Evolutionary conservation across 306 rosid genomes (phyloP).

Genomic region (Parietaria judaica): DNA sequence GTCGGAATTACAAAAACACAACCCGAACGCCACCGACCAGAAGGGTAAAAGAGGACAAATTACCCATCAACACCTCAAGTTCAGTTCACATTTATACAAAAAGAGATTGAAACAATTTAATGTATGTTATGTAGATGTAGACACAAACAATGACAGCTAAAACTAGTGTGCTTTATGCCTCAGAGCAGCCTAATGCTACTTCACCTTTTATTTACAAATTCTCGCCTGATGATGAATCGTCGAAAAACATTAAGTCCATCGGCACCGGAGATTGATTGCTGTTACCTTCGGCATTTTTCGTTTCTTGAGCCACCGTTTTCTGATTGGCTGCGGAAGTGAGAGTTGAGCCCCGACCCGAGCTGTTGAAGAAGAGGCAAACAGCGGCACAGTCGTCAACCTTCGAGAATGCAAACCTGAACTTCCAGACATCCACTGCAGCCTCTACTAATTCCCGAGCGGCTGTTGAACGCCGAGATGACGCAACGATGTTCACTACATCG

Average conservation of each 20-base stretch:
- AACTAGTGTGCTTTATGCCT: constrained; percentile 24
- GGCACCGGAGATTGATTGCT: neutral
- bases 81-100: constrained; percentile 18
- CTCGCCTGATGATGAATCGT: neutral
- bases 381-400: constrained; percentile 80
- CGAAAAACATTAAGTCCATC: neutral
- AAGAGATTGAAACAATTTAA: constrained; percentile 17
- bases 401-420: constrained; percentile 31
- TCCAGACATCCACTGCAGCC: constrained; percentile 60
- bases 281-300: neutral
- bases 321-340: constrained; percentile 11
- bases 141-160: constrained; percentile 27
- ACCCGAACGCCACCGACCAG: constrained; percentile 1
- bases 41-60: neutral
- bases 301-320: constrained; percentile 13
- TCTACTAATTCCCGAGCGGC: constrained; percentile 61
- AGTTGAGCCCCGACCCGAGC: constrained; percentile 17
- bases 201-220: constrained; percentile 18
- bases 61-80: neutral
- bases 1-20: constrained; percentile 8
- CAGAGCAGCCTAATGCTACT: constrained; percentile 21
- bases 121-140: constrained; percentile 21
- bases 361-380: constrained; percentile 66
- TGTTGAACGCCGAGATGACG: constrained; percentile 37
- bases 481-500: constrained; percentile 59